phyloP scores from a whole-genome alignment of 768 basidiomycete species.

The Tulasnella calospora region DNA sequence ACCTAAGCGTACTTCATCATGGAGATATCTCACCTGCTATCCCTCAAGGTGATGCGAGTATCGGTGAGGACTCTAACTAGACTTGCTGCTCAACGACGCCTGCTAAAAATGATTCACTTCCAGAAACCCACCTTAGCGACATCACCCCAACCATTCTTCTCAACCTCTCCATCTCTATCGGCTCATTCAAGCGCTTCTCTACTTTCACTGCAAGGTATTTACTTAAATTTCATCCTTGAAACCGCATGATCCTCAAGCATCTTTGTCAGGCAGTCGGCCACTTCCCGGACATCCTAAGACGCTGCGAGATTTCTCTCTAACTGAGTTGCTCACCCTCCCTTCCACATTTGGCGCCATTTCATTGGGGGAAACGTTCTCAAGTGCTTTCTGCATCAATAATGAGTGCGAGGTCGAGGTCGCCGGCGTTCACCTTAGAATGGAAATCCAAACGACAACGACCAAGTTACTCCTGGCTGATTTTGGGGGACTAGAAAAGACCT shows the following conservation, averaged over 20 bases:
- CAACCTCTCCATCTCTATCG: constrained; percentile 73
- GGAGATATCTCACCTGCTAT: constrained; percentile 50
- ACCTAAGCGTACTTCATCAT: background rate
- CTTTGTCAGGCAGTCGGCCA: constrained; percentile 42
- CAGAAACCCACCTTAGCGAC: constrained; percentile 69
- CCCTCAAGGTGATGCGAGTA: constrained; percentile 82
- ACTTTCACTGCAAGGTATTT: constrained; percentile 62
- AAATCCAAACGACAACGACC: constrained; percentile 76
- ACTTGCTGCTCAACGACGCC: background rate
- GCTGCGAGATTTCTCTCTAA: constrained; percentile 70
- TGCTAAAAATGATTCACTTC: background rate
- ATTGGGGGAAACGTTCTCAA: constrained; percentile 82
- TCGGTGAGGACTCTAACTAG: constrained; percentile 52
- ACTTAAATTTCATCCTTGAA: background rate
- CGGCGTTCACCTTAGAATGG: constrained; percentile 62
- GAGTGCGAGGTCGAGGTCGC: constrained; percentile 60
- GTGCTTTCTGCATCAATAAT: constrained; percentile 78
- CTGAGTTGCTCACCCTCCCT: constrained; percentile 75
- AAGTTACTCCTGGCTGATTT: constrained; percentile 62
- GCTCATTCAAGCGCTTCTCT: constrained; percentile 75
- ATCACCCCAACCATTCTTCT: constrained; percentile 85
- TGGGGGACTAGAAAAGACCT: constrained; percentile 48
- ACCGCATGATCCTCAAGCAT: background rate
- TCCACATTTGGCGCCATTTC: constrained; percentile 81
- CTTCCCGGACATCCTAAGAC: constrained; percentile 77